phyloP scores from a whole-genome alignment of 2,329 filamentous ascomycete species.

The Cordyceps cicadae region DNA sequence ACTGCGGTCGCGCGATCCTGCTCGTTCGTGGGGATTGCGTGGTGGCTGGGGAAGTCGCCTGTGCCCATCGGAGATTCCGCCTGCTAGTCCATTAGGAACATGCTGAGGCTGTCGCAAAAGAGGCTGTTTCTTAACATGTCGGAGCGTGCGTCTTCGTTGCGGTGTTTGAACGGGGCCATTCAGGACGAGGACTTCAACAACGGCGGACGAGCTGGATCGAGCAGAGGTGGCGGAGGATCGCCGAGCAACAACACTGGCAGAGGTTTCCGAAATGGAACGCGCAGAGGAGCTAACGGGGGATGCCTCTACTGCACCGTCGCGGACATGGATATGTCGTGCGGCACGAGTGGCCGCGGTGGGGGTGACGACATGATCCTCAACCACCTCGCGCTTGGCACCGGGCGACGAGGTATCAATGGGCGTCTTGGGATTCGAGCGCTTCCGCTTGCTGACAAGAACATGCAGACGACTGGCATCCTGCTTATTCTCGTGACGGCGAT shows the following conservation, averaged over 20 bases:
- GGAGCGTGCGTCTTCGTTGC: slow-evolving; percentile 46
- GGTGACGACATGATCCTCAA: slow-evolving; percentile 39
- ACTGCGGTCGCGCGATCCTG: not conserved
- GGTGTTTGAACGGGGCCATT: slow-evolving; percentile 34
- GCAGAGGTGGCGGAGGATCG: slow-evolving; percentile 48
- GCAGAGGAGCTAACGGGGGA: slow-evolving; percentile 24
- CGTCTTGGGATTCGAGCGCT: slow-evolving; percentile 22
- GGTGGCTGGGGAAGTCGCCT: slow-evolving; percentile 7
- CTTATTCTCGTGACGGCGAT: slow-evolving; percentile 32
- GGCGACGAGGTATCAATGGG: slow-evolving; percentile 15
- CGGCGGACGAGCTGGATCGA: slow-evolving; percentile 45
- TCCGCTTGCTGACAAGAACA: slow-evolving; percentile 46
- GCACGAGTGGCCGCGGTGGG: slow-evolving; percentile 44
- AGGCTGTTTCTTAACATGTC: slow-evolving; percentile 51
- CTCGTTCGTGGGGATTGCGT: not conserved
- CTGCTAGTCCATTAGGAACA: not conserved
- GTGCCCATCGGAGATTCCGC: not conserved
- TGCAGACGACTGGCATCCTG: slow-evolving; percentile 47
- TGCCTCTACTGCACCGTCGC: slow-evolving; percentile 32
- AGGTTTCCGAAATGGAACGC: slow-evolving; percentile 31
- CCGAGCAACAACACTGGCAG: slow-evolving; percentile 34
- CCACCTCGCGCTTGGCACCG: slow-evolving; percentile 27
- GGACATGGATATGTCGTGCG: slow-evolving; percentile 38
- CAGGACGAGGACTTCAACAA: slow-evolving; percentile 51
- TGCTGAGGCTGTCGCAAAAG: slow-evolving; percentile 29